Conservation (phyloP, 2,329 filamentous ascomycete species). For the Xylogone sp. region DNA sequence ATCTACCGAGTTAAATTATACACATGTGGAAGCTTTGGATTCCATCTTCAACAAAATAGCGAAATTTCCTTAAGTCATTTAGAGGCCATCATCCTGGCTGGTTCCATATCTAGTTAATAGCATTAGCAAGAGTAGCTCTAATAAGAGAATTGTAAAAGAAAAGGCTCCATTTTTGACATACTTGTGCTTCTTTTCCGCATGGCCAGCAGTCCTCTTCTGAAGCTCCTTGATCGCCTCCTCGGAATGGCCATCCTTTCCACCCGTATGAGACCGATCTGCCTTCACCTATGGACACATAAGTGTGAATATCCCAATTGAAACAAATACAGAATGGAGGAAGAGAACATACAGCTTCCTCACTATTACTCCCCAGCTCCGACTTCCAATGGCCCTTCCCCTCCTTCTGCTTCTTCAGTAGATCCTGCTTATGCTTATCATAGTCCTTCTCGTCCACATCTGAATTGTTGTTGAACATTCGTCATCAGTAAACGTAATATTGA, state of each 20-base stretch:
- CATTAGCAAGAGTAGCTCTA: constrained; percentile 3
- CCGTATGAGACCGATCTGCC: constrained; percentile 16
- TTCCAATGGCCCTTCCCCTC: constrained; percentile 72
- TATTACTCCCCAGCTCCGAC: constrained; percentile 71
- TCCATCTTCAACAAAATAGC: not conserved
- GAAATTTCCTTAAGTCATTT: not conserved
- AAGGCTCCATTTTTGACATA: no score
- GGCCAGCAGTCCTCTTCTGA: constrained; percentile 52
- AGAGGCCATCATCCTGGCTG: constrained; percentile 17
- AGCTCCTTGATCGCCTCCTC: constrained; percentile 50
- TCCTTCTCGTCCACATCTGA: constrained; percentile 28
- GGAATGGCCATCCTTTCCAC: constrained; percentile 3
- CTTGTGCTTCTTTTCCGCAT: constrained; percentile 37
- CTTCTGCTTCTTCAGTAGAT: constrained; percentile 63
- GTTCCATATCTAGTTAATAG: constrained; percentile 19
- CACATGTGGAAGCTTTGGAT: not conserved
- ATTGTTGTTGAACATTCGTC: not conserved
- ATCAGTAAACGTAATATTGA: not conserved
- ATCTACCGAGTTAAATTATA: not conserved
- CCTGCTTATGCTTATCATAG: constrained; percentile 57
- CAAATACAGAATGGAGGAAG: not conserved
- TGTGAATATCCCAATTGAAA: no score
- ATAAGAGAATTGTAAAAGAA: no score
- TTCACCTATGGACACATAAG: constrained; percentile 13
- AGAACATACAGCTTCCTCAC: constrained; percentile 66